These are phyloP conservation scores for Aspergillus sp. DNA, from an alignment of 2,329 filamentous ascomycete genomes.

Conservation along the genomic window DNA sequence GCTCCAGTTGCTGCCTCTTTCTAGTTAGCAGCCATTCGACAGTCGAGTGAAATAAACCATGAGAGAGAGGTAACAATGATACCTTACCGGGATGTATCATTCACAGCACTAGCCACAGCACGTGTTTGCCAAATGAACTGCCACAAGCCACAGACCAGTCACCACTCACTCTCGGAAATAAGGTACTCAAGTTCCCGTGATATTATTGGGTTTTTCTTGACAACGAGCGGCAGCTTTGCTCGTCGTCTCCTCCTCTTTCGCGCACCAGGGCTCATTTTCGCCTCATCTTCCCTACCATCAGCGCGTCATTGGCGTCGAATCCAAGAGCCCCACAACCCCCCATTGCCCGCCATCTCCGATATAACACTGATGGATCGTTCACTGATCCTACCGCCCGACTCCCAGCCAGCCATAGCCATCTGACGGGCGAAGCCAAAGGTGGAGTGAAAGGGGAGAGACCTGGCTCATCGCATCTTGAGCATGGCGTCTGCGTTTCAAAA, in stretches of 20 bases:
- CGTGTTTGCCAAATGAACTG: constrained; percentile 13
- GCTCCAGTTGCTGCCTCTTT: not conserved
- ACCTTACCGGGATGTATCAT: not conserved
- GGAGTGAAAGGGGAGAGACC: constrained; percentile 45
- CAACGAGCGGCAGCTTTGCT: constrained; percentile 27
- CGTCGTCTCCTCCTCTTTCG: constrained; percentile 23
- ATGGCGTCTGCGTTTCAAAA: constrained; percentile 54
- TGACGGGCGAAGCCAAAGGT: constrained; percentile 61
- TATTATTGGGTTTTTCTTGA: constrained; percentile 32
- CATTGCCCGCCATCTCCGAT: constrained; percentile 22
- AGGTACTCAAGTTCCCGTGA: constrained; percentile 25
- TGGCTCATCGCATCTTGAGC: constrained; percentile 29
- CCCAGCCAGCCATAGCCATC: constrained; percentile 60
- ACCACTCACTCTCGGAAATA: constrained; percentile 15
- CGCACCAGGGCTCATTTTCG: constrained; percentile 13
- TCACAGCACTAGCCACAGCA: constrained; percentile 21
- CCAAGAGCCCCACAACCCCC: constrained; percentile 17
- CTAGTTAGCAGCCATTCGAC: not conserved
- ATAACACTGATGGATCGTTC: constrained; percentile 59
- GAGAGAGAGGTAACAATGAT: not conserved
- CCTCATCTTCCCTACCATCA: constrained; percentile 7
- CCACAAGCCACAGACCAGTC: constrained; percentile 19
- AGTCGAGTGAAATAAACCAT: not conserved
- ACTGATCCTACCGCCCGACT: constrained; percentile 52
- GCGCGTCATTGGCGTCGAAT: constrained; percentile 16